Evolutionary conservation across 495 filamentous ascomycete genomes (phyloP), one percentile per base, ranked within the genome.

Genomic region (Penicillium fimorum): DNA sequence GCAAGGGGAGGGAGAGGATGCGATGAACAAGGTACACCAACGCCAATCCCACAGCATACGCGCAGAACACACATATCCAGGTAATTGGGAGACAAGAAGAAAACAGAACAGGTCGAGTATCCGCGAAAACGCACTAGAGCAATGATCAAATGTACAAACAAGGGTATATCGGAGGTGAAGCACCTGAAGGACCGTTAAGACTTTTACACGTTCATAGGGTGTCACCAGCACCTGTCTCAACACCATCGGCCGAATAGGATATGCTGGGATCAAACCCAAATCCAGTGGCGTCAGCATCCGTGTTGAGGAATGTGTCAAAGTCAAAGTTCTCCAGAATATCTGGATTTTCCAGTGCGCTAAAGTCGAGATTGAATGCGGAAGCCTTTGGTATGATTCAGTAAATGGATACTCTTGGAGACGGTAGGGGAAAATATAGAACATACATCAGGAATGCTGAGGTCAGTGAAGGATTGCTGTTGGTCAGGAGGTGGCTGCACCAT

Each of bases 301-400:
- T 84, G 58, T 85, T 85, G 48, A 97, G 76, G 82, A 97, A 97
- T 0, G 89, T 91, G 71, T 97, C 93, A 69, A 97, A 97, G 70
- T 97, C 93, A 61, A 97, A 97, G 62, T 89, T 88, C 65, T 91
- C 87, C 47, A 97, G 76, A n/a, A 95, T 87, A 68, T 92, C 82
- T 44, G 75, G 74, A 29, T 79, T 82, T 51, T 83, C 79, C 63
- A 88, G 70, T 43, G 70, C 64, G 61, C 78, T 79, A 65, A 90
- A 89, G 52, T 87, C 84, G 66, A 89, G 78, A 42, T 70, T 81
- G 69, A 79, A 78, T 41, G 68, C 53, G 50, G 55, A 67, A 44
- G 64, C 17, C 71, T 47, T 47, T 74, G 47, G 20, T 53, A 13
- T 8, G 13, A 56, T 25, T 53, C 29, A 51, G 30, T 80, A 76